A percentile compares a stretch with the other conserved stretches of the same genome.
phyloP scores from a whole-genome alignment of 2,329 filamentous ascomycete genomes.

The Aspergillus pseudoviridinutans region DNA sequence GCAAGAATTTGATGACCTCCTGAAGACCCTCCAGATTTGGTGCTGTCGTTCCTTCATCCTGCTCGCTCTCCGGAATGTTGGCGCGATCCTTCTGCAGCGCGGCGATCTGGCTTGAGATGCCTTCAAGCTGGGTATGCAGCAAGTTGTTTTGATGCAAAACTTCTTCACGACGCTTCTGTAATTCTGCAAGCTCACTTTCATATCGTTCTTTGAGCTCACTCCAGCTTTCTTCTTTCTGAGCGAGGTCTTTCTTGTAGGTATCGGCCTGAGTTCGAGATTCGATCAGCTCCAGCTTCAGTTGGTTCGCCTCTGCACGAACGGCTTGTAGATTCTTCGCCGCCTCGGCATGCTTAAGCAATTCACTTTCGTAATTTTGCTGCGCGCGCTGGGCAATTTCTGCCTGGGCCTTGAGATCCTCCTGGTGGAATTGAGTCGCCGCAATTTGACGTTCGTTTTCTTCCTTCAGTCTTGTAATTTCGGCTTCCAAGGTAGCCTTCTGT shows the following conservation, averaged over 20 bases:
- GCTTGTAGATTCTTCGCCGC: constrained; percentile 81
- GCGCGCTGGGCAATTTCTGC: constrained; percentile 90
- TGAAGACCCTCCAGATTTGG: constrained; percentile 70
- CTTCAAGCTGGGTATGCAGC: constrained; percentile 83
- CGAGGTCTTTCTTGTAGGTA: constrained; percentile 72
- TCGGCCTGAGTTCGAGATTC: constrained; percentile 77
- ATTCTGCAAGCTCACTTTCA: constrained; percentile 76
- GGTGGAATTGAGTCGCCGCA: constrained; percentile 77
- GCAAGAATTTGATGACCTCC: constrained; percentile 85
- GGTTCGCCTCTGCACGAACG: constrained; percentile 74
- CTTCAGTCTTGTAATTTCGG: constrained; percentile 75
- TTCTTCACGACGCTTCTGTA: constrained; percentile 76
- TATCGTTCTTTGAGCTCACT: constrained; percentile 73
- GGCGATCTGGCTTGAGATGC: constrained; percentile 73
- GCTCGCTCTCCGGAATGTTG: constrained; percentile 50
- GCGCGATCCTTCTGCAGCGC: constrained; percentile 72
- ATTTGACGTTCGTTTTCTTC: constrained; percentile 77
- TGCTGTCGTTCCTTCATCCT: constrained; percentile 46
- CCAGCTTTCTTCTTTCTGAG: constrained; percentile 84
- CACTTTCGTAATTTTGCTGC: constrained; percentile 91
- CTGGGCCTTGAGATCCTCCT: constrained; percentile 87
- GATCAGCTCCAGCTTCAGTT: constrained; percentile 73
- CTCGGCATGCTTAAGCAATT: constrained; percentile 91
- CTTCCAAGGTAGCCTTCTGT: constrained; percentile 73
- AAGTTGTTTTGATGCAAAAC: constrained; percentile 85